These are phyloP conservation scores for Triticum urartu DNA, from an alignment of 176 grass and related monocot genomes.

Conservation along the genomic window DNA sequence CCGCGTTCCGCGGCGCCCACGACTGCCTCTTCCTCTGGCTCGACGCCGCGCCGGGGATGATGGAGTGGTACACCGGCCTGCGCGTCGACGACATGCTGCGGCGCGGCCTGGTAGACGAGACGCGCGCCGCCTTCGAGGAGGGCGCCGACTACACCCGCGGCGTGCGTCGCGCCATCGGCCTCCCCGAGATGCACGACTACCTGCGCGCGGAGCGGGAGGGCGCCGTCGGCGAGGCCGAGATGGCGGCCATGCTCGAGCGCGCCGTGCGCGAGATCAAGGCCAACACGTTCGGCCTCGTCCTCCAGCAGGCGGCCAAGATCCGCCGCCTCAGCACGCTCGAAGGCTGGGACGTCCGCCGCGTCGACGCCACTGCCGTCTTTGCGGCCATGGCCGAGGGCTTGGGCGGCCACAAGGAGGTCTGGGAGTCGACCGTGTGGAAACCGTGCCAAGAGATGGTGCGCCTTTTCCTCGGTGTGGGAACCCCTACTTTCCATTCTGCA, in stretches of 20 bases:
- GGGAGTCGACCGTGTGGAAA: neutral
- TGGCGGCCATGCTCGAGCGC: neutral
- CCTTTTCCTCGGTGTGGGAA: neutral
- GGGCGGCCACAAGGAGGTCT: neutral
- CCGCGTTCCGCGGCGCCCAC: slow-evolving; percentile 1
- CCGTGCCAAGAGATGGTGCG: slow-evolving; percentile 6
- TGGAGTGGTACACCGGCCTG: slow-evolving; percentile 34
- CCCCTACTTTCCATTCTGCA: too few species aligned
- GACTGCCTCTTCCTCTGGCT: slow-evolving; percentile 42
- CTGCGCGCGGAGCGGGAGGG: slow-evolving; percentile 35
- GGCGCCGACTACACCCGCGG: slow-evolving; percentile 58
- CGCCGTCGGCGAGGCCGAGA: neutral
- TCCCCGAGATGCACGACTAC: slow-evolving; percentile 62
- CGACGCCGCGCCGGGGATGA: slow-evolving; percentile 35
- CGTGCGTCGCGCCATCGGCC: slow-evolving; percentile 48
- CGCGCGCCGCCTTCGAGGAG: slow-evolving; percentile 38
- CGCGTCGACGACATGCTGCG: slow-evolving; percentile 66
- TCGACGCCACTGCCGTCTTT: slow-evolving; percentile 52
- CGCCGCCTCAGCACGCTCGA: slow-evolving; percentile 22
- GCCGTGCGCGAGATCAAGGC: slow-evolving; percentile 53
- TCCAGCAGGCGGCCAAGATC: slow-evolving; percentile 56
- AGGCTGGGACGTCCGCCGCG: slow-evolving; percentile 45
- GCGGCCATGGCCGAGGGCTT: neutral
- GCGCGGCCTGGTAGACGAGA: slow-evolving; percentile 57
- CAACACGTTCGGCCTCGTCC: slow-evolving; percentile 54